Evolutionary conservation across 192 early-diverging fungal species (phyloP).

Genomic region (Coemansia sp.): DNA sequence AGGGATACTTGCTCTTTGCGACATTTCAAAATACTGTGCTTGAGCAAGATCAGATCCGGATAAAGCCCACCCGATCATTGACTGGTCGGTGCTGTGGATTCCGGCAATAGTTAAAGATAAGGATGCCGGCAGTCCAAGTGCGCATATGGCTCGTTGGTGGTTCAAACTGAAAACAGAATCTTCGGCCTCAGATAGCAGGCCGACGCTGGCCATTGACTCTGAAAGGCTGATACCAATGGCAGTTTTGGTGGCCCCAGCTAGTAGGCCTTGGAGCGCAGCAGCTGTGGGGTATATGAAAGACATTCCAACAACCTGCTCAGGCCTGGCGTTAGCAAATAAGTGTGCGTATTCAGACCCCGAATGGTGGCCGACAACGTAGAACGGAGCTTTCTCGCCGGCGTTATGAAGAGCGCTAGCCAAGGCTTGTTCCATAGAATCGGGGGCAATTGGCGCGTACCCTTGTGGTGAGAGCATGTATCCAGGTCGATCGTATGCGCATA

Average conservation of each 20-base stretch:
- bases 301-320: constrained; percentile 25
- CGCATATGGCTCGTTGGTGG: constrained; percentile 18
- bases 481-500: constrained; percentile 42
- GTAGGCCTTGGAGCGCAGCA: constrained; percentile 14
- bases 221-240: not conserved
- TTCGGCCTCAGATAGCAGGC: constrained; percentile 5
- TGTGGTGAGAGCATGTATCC: constrained; percentile 46
- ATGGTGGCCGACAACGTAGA: constrained; percentile 39
- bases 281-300: constrained; percentile 32
- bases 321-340: constrained; percentile 19
- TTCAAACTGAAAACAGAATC: constrained; percentile 3
- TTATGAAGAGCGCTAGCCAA: constrained; percentile 13
- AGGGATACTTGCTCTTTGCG: constrained; percentile 5
- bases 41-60: constrained; percentile 25
- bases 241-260: not conserved
- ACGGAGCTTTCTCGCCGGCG: constrained; percentile 25
- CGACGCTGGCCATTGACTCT: constrained; percentile 8
- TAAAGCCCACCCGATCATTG: constrained; percentile 20
- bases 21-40: constrained; percentile 32
- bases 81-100: constrained; percentile 8
- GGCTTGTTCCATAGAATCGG: constrained; percentile 11
- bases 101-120: constrained; percentile 1
- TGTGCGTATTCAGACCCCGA: constrained; percentile 42
- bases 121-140: constrained; percentile 24
- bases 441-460: constrained; percentile 27